phyloP scores from a whole-genome alignment of 148 eudicot genomes.

The Arctostaphylos glauca region DNA sequence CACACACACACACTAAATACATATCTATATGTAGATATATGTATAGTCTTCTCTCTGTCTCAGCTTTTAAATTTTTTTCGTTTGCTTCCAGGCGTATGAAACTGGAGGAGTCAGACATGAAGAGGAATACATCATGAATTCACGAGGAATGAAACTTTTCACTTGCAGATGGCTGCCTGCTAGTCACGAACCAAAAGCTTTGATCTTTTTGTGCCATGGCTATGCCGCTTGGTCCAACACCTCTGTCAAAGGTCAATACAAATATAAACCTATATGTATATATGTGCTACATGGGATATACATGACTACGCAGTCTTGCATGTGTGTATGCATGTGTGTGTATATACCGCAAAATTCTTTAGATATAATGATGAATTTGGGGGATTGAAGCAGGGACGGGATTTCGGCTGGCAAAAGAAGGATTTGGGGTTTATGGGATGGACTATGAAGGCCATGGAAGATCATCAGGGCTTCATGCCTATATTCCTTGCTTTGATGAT shows the following conservation, averaged over 20 bases:
- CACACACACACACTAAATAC: too few species aligned
- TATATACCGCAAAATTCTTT: too few species aligned
- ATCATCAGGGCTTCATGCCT: constrained; percentile 81
- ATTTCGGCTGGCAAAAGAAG: constrained; percentile 59
- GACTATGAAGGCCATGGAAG: constrained; percentile 93
- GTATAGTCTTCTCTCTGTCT: not conserved
- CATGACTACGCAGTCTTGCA: too few species aligned
- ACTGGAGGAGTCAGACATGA: constrained; percentile 12
- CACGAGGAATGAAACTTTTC: constrained; percentile 7
- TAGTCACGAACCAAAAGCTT: not conserved
- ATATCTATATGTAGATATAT: not conserved
- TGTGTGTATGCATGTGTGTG: too few species aligned
- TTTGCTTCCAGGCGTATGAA: constrained; percentile 6
- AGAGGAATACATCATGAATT: constrained; percentile 14
- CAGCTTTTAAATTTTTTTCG: not conserved
- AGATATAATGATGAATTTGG: too few species aligned
- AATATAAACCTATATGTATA: too few species aligned
- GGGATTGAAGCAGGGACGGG: constrained; percentile 46
- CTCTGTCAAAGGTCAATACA: not conserved
- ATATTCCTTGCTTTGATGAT: constrained; percentile 53
- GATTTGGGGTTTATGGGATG: constrained; percentile 79
- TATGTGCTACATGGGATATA: too few species aligned
- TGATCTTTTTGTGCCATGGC: constrained; percentile 2
- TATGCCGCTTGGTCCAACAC: not conserved
- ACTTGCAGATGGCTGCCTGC: constrained; percentile 2